Base-by-base conservation (phyloP, 2,329 filamentous ascomycete species). In the Colletotrichum lupini region DNA sequence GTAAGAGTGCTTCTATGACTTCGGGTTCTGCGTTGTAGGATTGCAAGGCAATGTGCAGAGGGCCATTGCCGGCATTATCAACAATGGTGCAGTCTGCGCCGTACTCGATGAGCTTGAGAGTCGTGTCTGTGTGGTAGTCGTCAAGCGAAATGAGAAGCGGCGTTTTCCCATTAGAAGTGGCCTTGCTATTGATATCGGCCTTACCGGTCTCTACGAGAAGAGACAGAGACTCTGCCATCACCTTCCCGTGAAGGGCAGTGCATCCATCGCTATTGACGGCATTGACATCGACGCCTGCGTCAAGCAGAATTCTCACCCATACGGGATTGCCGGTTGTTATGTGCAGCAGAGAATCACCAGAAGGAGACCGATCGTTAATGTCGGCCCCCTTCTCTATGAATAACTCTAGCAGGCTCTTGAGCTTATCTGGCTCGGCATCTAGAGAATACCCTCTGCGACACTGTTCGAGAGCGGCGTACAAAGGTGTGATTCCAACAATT, bases 261-360 rank as follows among this genome's bases (percentile, higher is more conserved):
- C 42, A 49, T 72, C 78, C 77, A 12, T 37, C 8, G 12, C 46
- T 24, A 22, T 77, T 64, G 9, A 68, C 65, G 1, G 70, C 68
- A 66, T 79, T 77, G 1, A 74, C 71, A 65, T 80, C 76, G 1
- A 77, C 76, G 0, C 79, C 78, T 3, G 73, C 77, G 42, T 77
- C 75, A 2, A 80, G 67, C 0, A 81, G 73, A 0, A 75, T 24
- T 16, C 59, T 73, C 7, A 73, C 56, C 26, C 76, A 46, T 5
- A 68, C 53, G 8, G 72, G 58, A 1, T 69, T 70, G 3, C 26
- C 4, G 9, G 22, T 24, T 0, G 77, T 71, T 1, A 46, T 55
- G 30, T 80, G 78, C n/a, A 80, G 65, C 1, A 74, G 64, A 16
- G 77, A 74, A 19, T 35, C n/a, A 5, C 76, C 76, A 60, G 67